phyloP scores from a whole-genome alignment of 345 rosid genomes.

The Streptanthus diversifolius region DNA sequence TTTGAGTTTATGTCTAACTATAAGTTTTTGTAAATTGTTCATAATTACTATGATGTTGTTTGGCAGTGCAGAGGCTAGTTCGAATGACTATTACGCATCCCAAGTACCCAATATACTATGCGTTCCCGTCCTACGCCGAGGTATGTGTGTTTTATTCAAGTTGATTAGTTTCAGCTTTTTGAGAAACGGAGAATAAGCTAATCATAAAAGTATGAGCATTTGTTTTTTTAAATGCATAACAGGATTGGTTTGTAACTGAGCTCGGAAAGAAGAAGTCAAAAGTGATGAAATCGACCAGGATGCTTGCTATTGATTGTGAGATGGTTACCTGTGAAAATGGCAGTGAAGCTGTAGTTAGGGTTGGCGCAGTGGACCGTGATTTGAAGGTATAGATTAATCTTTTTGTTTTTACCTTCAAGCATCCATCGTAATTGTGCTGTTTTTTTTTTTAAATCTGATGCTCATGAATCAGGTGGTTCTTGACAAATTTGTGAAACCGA shows the following conservation, averaged over 20 bases:
- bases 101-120: slow-evolving; percentile 40
- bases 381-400: slow-evolving; percentile 43
- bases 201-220: neutral
- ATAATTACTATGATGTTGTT: slow-evolving; percentile 29
- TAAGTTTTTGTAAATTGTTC: slow-evolving; percentile 2
- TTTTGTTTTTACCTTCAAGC: neutral
- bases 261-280: slow-evolving; percentile 42
- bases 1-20: neutral
- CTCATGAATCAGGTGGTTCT: slow-evolving; percentile 62
- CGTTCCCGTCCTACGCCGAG: slow-evolving; percentile 61
- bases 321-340: slow-evolving; percentile 98
- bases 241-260: slow-evolving; percentile 74
- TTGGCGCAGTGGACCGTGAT: slow-evolving; percentile 67
- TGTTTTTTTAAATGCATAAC: neutral
- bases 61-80: slow-evolving; percentile 76
- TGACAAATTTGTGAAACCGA: slow-evolving; percentile 66
- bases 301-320: slow-evolving; percentile 95
- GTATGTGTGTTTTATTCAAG: slow-evolving; percentile 41
- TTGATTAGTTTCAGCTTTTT: neutral
- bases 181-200: neutral
- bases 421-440: neutral
- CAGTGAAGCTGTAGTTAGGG: slow-evolving; percentile 77
- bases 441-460: neutral
- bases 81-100: slow-evolving; percentile 64
- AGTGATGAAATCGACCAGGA: slow-evolving; percentile 39